A percentile compares a stretch with the other conserved stretches of the same genome.
These are phyloP conservation scores for Suillus placidus DNA, from an alignment of 768 basidiomycete species.

Conservation along the genomic window DNA sequence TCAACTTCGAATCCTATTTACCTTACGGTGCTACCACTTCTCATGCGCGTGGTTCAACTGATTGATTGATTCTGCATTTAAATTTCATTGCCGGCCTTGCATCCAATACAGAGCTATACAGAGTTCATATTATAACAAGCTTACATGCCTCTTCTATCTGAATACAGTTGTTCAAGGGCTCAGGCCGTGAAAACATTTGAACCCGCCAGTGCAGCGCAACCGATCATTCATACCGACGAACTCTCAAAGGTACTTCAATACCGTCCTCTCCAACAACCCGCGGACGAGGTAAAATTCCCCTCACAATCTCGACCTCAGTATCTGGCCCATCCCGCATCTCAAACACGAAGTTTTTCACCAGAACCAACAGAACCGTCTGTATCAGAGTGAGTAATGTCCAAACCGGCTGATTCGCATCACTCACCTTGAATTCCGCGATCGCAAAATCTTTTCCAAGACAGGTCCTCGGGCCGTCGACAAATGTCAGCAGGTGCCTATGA, in stretches of 20 bases:
- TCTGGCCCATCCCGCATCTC: slow-evolving; percentile 16
- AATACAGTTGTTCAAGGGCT: not conserved
- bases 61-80: not conserved
- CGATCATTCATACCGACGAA: slow-evolving; percentile 26
- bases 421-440: slow-evolving; percentile 44
- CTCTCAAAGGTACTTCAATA: slow-evolving; percentile 32
- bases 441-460: slow-evolving; percentile 50
- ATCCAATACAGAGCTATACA: not conserved
- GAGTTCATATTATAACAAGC: not conserved
- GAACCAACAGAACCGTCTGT: slow-evolving; percentile 46
- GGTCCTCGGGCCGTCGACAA: slow-evolving; percentile 46
- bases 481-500: slow-evolving; percentile 45
- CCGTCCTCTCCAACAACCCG: slow-evolving; percentile 29
- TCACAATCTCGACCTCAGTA: slow-evolving; percentile 8
- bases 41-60: not conserved
- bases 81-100: not conserved
- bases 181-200: not conserved
- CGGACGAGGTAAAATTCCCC: slow-evolving; percentile 18
- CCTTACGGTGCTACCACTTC: not conserved
- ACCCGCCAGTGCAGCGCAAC: not conserved
- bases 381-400: not conserved
- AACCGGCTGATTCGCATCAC: not conserved
- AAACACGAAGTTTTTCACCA: slow-evolving; percentile 34
- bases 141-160: not conserved
- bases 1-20: not conserved